Conservation (phyloP, 140 eudicot species). For the Ambrosia hybrid region DNA sequence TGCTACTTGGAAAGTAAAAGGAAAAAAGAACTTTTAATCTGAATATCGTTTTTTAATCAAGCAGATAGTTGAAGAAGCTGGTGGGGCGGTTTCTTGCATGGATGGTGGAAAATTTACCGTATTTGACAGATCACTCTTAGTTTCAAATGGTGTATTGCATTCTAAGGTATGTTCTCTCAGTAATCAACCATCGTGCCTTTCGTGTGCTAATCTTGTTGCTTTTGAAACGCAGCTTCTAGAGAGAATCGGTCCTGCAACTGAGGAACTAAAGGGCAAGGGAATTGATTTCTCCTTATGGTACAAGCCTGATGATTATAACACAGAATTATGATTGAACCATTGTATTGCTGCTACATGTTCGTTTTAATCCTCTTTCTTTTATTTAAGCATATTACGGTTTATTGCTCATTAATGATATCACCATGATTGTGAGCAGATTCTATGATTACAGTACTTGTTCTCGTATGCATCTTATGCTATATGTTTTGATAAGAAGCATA, state of each 20-base stretch:
- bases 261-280: conserved; percentile 74
- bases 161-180: conserved; percentile 60
- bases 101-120: conserved; percentile 84
- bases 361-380: background rate
- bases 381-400: background rate
- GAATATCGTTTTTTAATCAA: background rate
- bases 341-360: conserved; percentile 13
- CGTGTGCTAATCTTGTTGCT: conserved; percentile 28
- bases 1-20: background rate
- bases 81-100: conserved; percentile 93
- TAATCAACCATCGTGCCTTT: background rate
- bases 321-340: conserved; percentile 45
- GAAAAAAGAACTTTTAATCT: background rate
- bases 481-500: conserved; percentile 9
- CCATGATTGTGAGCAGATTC: background rate
- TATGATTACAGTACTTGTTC: background rate
- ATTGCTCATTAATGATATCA: background rate
- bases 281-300: conserved; percentile 90
- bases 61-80: conserved; percentile 99
- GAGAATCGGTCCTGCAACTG: conserved; percentile 89
- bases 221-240: conserved; percentile 76
- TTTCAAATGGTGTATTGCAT: conserved; percentile 85
- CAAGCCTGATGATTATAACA: conserved; percentile 77
- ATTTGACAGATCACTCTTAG: conserved; percentile 89
- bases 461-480: conserved; percentile 17